These are phyloP conservation scores for Verticillium zaregamsianum DNA, from an alignment of 2,329 filamentous ascomycete genomes.

Conservation along the genomic window DNA sequence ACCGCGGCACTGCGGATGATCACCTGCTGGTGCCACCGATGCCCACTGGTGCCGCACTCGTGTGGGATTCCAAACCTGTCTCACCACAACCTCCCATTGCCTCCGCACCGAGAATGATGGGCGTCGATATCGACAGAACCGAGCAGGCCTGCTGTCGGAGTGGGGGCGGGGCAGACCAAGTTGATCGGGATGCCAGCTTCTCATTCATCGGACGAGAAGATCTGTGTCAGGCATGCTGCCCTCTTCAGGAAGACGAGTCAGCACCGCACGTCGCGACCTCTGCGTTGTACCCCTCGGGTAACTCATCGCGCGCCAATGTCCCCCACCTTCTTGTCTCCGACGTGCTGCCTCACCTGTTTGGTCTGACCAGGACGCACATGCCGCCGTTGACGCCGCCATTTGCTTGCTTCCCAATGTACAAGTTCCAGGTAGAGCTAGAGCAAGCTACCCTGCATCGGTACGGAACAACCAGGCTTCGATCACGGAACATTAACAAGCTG, in stretches of 20 bases:
- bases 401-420: not conserved
- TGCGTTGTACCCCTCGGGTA: not conserved
- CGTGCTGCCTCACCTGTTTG: not conserved
- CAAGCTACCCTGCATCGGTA: not conserved
- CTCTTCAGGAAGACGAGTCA: not conserved
- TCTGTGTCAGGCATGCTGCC: not conserved
- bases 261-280: not conserved
- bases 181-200: not conserved
- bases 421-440: not conserved
- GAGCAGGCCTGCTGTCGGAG: not conserved
- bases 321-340: not conserved
- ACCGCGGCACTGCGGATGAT: constrained; percentile 11
- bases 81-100: not conserved
- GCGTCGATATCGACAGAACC: not conserved
- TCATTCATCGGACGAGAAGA: not conserved
- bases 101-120: not conserved
- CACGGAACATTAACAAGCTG: not conserved
- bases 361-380: not conserved
- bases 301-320: not conserved
- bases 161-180: not conserved
- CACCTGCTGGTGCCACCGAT: constrained; percentile 6
- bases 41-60: constrained; percentile 8
- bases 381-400: not conserved
- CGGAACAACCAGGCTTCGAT: not conserved
- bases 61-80: not conserved